Base-by-base conservation (phyloP, 2,329 filamentous ascomycete genomes). In the Tolypocladium cylindrosporum region DNA sequence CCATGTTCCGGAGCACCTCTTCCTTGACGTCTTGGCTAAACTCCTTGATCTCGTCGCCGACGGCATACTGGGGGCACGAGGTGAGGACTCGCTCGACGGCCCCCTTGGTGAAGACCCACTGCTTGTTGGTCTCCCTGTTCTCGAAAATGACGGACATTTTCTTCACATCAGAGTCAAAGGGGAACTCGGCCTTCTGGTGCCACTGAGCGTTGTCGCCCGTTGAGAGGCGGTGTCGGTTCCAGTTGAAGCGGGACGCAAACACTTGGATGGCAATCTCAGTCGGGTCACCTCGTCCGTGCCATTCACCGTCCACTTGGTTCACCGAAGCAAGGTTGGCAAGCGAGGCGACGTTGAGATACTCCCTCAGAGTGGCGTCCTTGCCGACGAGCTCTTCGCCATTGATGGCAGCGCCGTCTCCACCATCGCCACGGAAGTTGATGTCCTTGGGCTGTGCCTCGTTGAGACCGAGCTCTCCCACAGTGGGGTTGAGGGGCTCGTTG, bases 141-240 rank as follows among this genome's bases (percentile, higher is more conserved):
- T 77, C 66, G 68, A 87, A 88, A 56, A 89, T 84, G 42, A 89
- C 86, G 0, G 86, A 88, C 87, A 90, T 90, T 65, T 86, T 88
- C 75, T 90, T 91, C 61, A 90, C 81, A 58, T 83, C 83, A 0
- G 86, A 89, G 66, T 90, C 87, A 61, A 90, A 91, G 0, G 86
- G 87, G 59, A 87, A 89, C 64, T 90, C 88, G 1, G 84, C 82
- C 31, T 85, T 72, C 62, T 87, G 77, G 24, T 72, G 74, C 83
- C 83, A 87, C 36, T 74, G 65, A 0, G 80, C 73, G 4, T 72
- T 72, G 1, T 80, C 74, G 2, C 78, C 80, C 14, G 75, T 73
- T 0, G 77, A 79, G 62, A 81, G 78, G 10, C 74, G 73, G 19
- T 78, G 73, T 10, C 81, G 77, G 60, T 85, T 84, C 77, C 83